Percentiles rank a stretch among this genome's conserved stretches.
Conservation (phyloP, 441 rosid species). For the Populus hybrid region DNA sequence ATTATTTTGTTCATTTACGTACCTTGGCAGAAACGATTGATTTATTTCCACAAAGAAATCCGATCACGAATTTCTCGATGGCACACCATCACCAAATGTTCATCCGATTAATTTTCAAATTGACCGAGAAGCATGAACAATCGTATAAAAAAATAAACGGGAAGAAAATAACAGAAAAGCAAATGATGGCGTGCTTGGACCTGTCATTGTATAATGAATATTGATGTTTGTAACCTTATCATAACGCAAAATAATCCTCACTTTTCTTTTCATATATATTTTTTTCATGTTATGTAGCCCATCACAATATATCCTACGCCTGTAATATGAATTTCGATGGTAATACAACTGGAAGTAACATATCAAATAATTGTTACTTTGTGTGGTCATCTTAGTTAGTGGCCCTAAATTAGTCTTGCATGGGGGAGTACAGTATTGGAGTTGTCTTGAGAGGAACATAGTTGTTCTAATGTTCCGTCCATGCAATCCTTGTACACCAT, state of each 20-base stretch:
- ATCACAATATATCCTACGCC: background rate
- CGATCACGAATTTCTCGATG: background rate
- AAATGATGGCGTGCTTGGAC: background rate
- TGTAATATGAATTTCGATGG: background rate
- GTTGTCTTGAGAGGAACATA: conserved; percentile 38
- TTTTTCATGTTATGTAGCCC: background rate
- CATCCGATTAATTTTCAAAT: background rate
- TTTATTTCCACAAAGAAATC: background rate
- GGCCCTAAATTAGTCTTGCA: background rate
- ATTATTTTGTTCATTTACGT: background rate
- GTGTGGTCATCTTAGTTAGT: background rate
- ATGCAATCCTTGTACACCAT: conserved; percentile 33
- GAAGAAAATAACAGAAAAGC: background rate
- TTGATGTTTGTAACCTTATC: no score
- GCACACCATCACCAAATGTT: background rate
- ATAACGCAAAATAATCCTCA: background rate
- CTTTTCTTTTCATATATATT: background rate
- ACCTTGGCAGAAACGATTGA: background rate
- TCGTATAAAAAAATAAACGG: background rate
- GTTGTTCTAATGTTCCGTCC: conserved; percentile 54
- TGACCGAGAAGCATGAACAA: background rate
- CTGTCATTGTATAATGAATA: background rate
- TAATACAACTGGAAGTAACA: background rate
- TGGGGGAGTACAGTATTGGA: background rate
- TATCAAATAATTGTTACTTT: background rate